Percentiles rank a stretch among this genome's conserved stretches.
Evolutionary conservation across 768 basidiomycete species (phyloP).

Genomic region (Lentinula boryana): DNA sequence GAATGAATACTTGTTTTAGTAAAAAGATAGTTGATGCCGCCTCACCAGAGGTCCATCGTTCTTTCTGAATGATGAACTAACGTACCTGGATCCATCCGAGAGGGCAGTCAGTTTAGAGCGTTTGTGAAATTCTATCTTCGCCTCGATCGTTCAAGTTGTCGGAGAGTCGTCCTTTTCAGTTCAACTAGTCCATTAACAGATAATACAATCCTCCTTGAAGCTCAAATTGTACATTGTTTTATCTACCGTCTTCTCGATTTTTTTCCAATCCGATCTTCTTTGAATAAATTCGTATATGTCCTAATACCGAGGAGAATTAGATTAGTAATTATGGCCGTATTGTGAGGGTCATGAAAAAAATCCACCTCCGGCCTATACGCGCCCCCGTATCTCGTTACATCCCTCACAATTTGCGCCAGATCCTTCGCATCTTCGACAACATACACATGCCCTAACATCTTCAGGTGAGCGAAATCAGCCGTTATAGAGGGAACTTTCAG

Average conservation of each 20-base stretch:
- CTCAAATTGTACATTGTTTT: slow-evolving; percentile 92
- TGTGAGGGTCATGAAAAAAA: background rate
- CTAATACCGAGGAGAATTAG: slow-evolving; percentile 22
- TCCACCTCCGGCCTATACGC: slow-evolving; percentile 88
- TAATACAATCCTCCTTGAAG: slow-evolving; percentile 86
- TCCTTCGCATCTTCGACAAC: slow-evolving; percentile 96
- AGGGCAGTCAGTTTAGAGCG: too few species aligned
- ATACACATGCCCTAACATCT: slow-evolving; percentile 96
- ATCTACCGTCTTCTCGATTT: slow-evolving; percentile 94
- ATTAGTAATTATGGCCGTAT: background rate
- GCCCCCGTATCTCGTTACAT: slow-evolving; percentile 93
- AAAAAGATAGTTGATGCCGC: too few species aligned
- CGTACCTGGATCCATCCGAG: too few species aligned
- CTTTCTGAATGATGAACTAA: too few species aligned
- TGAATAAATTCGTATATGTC: slow-evolving; percentile 97
- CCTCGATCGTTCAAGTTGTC: too few species aligned
- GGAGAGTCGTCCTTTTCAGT: background rate
- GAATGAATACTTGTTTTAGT: too few species aligned
- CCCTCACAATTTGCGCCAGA: slow-evolving; percentile 90
- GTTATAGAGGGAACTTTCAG: slow-evolving; percentile 82
- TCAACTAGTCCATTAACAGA: slow-evolving; percentile 23
- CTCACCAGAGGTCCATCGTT: too few species aligned
- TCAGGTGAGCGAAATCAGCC: slow-evolving; percentile 87
- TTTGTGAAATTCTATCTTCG: too few species aligned
- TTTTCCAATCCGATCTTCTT: slow-evolving; percentile 94